phyloP scores from a whole-genome alignment of 1,139 yeast genomes.

The Pneumocystis wakefieldiae region DNA sequence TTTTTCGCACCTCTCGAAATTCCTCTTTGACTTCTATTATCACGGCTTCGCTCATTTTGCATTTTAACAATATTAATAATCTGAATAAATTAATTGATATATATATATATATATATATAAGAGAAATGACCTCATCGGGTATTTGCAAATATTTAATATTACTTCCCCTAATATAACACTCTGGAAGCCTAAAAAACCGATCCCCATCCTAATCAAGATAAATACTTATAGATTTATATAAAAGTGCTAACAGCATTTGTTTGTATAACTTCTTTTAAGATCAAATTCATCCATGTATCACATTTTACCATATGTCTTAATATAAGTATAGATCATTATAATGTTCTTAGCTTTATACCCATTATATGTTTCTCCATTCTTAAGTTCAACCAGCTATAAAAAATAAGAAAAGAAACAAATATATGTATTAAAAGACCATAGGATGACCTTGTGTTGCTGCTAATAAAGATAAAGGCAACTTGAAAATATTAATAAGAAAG shows the following conservation, averaged over 20 bases:
- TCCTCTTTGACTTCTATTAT: slow-evolving; percentile 21
- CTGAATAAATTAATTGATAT: slow-evolving; percentile 38
- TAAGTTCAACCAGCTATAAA: slow-evolving; percentile 56
- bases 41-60: slow-evolving; percentile 21
- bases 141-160: slow-evolving; percentile 51
- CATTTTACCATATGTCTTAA: slow-evolving; percentile 49
- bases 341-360: slow-evolving; percentile 29
- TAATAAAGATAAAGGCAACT: slow-evolving; percentile 78
- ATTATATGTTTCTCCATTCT: slow-evolving; percentile 77
- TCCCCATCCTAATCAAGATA: slow-evolving; percentile 35
- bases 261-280: slow-evolving; percentile 64
- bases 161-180: slow-evolving; percentile 73
- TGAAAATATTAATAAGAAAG: background rate
- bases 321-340: background rate
- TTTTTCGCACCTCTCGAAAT: slow-evolving; percentile 8
- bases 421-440: slow-evolving; percentile 22
- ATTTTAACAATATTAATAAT: slow-evolving; percentile 60
- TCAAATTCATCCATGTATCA: slow-evolving; percentile 93
- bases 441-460: slow-evolving; percentile 87
- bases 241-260: slow-evolving; percentile 34
- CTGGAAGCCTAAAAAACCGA: slow-evolving; percentile 51
- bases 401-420: background rate
- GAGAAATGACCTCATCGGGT: slow-evolving; percentile 31
- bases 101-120: background rate
- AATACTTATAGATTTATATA: slow-evolving; percentile 1